Base-by-base conservation (phyloP, 257 asterid genomes). In the Forsythia suspensa region DNA sequence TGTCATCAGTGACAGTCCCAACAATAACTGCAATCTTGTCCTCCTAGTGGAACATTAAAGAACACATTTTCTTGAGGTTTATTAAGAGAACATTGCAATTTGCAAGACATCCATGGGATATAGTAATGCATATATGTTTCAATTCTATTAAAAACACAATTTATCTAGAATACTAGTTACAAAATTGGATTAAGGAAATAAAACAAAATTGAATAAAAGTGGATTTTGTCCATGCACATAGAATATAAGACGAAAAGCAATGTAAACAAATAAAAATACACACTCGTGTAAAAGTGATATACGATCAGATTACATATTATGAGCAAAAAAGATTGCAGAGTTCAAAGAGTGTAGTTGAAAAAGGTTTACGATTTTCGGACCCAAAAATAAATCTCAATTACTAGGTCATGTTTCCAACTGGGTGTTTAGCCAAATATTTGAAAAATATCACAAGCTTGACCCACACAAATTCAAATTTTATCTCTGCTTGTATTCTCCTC, bases 1-100 rank as follows among this genome's bases (percentile, higher is more conserved):
- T 76, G 37, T 85, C 88, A 73, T 85, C 82, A 7, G 88, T 85
- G 46, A 85, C 88, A 8, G 86, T 82, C 43, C 88, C 88, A 42
- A 82, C 84, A 68, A 85, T 65, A 73, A 85, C 88, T 9, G 78
- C 86, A 76, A 77, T 69, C 76, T 85, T 85, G 75, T 73, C 86
- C 74, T 85, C 86, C 88, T 85, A 81, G 42, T 42, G 39, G 37
- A 3, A 70, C 51, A 61, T 20, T 38, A 43, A 76, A 34, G 6
- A 21, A 63, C 70, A 24, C 24, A 24, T 24, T 24, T 24, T 63
- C 5, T 8, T 34, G 5, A 48, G 43, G 46, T 34, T 21, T 4
- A 73, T 20, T 0, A 2, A 57, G n/a, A 57, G 36, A 57, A 8
- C 10, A 8, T 59, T 20, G 67, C 67, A 8, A n/a, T 57, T 16